Base-by-base conservation (phyloP, 371 early-diverging fungal species). In the Conidiobolus incongruus region DNA sequence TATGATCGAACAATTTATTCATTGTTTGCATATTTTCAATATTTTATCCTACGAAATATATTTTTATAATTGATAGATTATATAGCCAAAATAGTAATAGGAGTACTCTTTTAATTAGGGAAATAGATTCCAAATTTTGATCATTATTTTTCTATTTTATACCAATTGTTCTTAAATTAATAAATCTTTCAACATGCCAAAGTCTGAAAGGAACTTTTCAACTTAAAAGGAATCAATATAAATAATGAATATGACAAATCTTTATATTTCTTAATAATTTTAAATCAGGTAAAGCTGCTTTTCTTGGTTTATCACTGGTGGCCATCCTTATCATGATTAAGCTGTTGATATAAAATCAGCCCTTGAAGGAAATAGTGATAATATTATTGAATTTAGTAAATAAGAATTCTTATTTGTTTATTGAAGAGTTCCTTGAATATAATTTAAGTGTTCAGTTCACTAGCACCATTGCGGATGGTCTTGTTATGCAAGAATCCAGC, bases 401-500 rank as follows among this genome's bases (percentile, higher is more conserved):
- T 28, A n/a, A 15, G 16, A 16, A 4, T 22, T n/a, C 44, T 22
- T 33, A 20, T n/a, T 28, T 6, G 13, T 20, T 10, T 19, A 21
- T 20, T 24, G 15, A 13, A 39, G 16, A 20, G 26, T 11, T 3
- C 12, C 13, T 29, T 19, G 15, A 30, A 39, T 13, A 19, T 6
- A n/a, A 17, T 38, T 2, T 39, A 77, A 78, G 80, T 44, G 76
- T 96, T 21, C 97, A 94, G 29, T 96, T 96, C 62, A 89, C 94
- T 19, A 95, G 94, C 57, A 94, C 97, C 21, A 66, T 92, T 34
- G 97, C 93, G 10, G 97, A 96, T 55, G 97, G 97, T 4, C 89
- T 87, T 15, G 84, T 85, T 8, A 94, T 96, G 62, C 93, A 94
- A 61, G 80, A 77, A 37, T 75, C 93, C 28, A 80, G 67, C 49